Conservation (phyloP, 2,329 filamentous ascomycete species). For the Metarhizium brunneum region DNA sequence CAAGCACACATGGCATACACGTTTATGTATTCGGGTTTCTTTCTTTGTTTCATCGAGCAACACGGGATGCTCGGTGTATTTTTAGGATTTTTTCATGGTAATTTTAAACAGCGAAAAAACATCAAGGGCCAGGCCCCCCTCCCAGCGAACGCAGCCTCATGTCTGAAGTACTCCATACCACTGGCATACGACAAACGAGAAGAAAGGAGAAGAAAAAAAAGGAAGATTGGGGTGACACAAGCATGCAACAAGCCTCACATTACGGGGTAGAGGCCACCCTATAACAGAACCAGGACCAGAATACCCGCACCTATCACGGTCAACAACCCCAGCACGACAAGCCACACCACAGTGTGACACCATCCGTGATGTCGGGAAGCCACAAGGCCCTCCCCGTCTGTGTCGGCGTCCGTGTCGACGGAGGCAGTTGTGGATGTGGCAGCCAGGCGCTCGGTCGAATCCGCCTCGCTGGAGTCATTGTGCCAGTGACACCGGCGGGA, state of each 20-base stretch:
- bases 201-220: background rate
- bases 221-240: background rate
- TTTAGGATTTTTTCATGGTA: too few species aligned
- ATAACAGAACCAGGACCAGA: background rate
- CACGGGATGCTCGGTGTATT: too few species aligned
- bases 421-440: background rate
- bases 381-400: background rate
- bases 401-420: background rate
- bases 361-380: background rate
- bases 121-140: too few species aligned
- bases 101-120: too few species aligned
- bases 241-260: background rate
- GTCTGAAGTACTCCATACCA: background rate
- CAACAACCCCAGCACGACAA: background rate
- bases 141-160: too few species aligned
- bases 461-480: background rate
- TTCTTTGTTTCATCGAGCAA: too few species aligned
- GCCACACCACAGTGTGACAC: background rate
- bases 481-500: background rate
- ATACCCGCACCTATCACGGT: background rate
- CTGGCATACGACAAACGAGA: background rate
- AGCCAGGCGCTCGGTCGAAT: background rate
- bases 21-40: too few species aligned
- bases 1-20: too few species aligned
- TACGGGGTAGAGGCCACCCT: background rate